A percentile compares a stretch with the other conserved stretches of the same genome.
Conservation (phyloP, 768 basidiomycete genomes). For the Phylloporus sp. region DNA sequence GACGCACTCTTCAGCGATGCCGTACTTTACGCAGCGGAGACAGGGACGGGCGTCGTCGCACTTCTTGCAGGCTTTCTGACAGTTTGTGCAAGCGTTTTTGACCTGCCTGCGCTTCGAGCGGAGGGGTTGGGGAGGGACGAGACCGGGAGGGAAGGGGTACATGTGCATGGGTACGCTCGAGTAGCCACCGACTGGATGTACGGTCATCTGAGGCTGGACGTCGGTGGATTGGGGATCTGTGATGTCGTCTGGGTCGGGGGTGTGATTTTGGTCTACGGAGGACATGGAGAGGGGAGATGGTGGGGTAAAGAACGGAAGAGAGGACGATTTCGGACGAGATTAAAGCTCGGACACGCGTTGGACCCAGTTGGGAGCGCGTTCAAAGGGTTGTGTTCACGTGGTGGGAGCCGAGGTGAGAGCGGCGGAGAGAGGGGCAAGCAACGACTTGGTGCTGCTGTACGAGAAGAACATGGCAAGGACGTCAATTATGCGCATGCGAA, state of each 20-base stretch:
- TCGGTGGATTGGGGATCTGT: slow-evolving; percentile 30
- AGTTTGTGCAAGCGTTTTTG: slow-evolving; percentile 89
- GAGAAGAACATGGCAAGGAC: slow-evolving; percentile 23
- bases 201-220: slow-evolving; percentile 45
- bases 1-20: slow-evolving; percentile 78
- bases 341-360: slow-evolving; percentile 35
- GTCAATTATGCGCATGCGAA: slow-evolving; percentile 21
- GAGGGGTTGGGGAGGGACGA: slow-evolving; percentile 43
- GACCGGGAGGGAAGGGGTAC: slow-evolving; percentile 57
- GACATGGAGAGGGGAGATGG: slow-evolving; percentile 31
- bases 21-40: slow-evolving; percentile 89
- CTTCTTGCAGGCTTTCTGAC: slow-evolving; percentile 89
- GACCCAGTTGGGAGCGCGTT: slow-evolving; percentile 29
- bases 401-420: slow-evolving; percentile 32
- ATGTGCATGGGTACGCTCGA: slow-evolving; percentile 60
- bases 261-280: slow-evolving; percentile 37
- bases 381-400: slow-evolving; percentile 31
- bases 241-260: slow-evolving; percentile 38
- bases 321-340: slow-evolving; percentile 30
- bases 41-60: slow-evolving; percentile 91
- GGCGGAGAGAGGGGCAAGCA: slow-evolving; percentile 14
- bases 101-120: slow-evolving; percentile 81
- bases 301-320: background rate
- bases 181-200: slow-evolving; percentile 46
- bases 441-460: slow-evolving; percentile 9